These are phyloP conservation scores for Diutina siamensis DNA, from an alignment of 1,139 yeast species.

Conservation along the genomic window DNA sequence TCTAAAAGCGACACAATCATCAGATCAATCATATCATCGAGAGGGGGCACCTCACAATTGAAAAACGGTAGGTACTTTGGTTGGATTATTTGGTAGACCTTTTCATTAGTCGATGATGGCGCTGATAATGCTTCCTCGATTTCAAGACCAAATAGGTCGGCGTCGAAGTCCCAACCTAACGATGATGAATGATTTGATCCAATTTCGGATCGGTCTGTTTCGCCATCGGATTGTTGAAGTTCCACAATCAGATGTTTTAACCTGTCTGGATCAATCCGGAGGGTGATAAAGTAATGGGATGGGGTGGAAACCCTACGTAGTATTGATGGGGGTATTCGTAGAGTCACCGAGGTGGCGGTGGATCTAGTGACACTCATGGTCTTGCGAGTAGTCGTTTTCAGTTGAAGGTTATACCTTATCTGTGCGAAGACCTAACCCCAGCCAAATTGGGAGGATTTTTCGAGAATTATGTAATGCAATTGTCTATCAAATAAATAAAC, in stretches of 20 bases:
- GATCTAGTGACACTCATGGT: too few species aligned
- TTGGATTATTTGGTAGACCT: too few species aligned
- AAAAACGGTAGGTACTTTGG: not conserved
- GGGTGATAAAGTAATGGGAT: not conserved
- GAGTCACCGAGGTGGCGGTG: not conserved
- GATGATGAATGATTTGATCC: not conserved
- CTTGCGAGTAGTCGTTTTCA: too few species aligned
- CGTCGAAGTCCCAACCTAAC: not conserved
- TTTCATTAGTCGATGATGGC: too few species aligned
- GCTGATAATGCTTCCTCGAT: not conserved
- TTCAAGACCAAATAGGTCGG: not conserved
- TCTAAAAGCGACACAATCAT: constrained; percentile 9
- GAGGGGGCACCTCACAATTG: not conserved
- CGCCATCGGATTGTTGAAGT: not conserved
- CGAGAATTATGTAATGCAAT: not conserved
- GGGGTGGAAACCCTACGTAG: not conserved
- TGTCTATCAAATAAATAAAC: not conserved
- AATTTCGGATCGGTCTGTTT: not conserved
- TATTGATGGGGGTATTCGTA: not conserved
- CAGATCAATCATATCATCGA: not conserved
- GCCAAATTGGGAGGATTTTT: too few species aligned
- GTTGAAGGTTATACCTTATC: too few species aligned
- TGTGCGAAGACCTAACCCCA: not conserved
- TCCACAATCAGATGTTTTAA: not conserved
- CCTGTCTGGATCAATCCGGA: not conserved